A percentile compares a stretch with the other conserved stretches of the same genome.
Evolutionary conservation across 768 basidiomycete species (phyloP).

Genomic region (Russula abietina): DNA sequence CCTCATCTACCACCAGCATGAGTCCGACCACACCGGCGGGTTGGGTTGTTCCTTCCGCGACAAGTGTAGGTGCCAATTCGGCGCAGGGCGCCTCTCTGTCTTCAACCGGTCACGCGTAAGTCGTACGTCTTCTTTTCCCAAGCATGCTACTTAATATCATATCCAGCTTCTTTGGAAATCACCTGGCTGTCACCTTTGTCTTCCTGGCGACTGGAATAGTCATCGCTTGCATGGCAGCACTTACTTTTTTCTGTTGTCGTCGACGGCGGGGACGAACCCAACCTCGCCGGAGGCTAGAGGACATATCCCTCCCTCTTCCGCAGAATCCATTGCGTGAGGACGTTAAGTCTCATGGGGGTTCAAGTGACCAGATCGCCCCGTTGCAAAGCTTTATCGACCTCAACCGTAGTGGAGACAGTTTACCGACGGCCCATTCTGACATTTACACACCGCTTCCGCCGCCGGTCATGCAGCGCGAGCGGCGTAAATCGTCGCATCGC

Average conservation of each 20-base stretch:
- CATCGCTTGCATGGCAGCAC: slow-evolving; percentile 41
- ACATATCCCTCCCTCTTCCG: slow-evolving; percentile 27
- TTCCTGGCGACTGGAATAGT: slow-evolving; percentile 63
- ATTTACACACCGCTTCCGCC: not conserved
- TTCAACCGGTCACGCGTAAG: slow-evolving; percentile 14
- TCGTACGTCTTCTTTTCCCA: not conserved
- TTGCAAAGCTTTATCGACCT: not conserved
- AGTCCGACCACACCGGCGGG: slow-evolving; percentile 42
- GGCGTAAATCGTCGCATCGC: slow-evolving; percentile 7
- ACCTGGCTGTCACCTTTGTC: slow-evolving; percentile 64
- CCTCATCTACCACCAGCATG: slow-evolving; percentile 42
- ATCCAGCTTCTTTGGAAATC: slow-evolving; percentile 59
- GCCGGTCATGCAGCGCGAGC: not conserved
- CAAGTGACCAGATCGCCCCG: not conserved
- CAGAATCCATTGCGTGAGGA: slow-evolving; percentile 26
- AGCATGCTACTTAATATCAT: not conserved
- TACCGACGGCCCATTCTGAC: not conserved
- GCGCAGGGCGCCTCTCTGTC: slow-evolving; percentile 21
- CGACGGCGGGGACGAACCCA: slow-evolving; percentile 35
- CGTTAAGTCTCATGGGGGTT: not conserved
- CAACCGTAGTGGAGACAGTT: not conserved
- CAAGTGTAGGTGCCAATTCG: slow-evolving; percentile 50
- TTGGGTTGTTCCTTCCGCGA: slow-evolving; percentile 43
- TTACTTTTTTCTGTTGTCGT: slow-evolving; percentile 39
- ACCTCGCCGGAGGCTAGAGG: not conserved